These are phyloP conservation scores for Epichloe aotearoae DNA, from an alignment of 2,329 filamentous ascomycete species.

Conservation along the genomic window DNA sequence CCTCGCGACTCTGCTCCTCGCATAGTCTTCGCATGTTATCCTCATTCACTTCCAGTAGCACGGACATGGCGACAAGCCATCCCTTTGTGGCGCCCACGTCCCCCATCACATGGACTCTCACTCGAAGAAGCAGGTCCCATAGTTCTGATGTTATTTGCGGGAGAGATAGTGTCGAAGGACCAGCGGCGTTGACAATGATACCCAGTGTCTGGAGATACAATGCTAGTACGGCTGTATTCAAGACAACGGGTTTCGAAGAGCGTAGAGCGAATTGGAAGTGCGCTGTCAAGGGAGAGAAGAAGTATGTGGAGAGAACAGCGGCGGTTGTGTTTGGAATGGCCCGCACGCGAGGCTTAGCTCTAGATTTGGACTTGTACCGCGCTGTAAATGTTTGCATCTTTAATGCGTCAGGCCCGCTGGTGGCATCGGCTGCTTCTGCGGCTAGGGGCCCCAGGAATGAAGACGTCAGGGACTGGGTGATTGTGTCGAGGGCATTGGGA, in stretches of 20 bases:
- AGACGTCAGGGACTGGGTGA: slow-evolving; percentile 55
- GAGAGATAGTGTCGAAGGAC: slow-evolving; percentile 62
- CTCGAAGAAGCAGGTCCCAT: slow-evolving; percentile 63
- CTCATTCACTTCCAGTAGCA: slow-evolving; percentile 69
- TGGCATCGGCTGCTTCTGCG: slow-evolving; percentile 63
- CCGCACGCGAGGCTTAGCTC: slow-evolving; percentile 29
- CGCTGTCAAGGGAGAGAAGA: slow-evolving; percentile 78
- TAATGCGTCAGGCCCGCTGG: slow-evolving; percentile 67
- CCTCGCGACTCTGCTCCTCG: slow-evolving; percentile 56
- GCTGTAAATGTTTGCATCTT: slow-evolving; percentile 86
- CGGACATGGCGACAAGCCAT: slow-evolving; percentile 65
- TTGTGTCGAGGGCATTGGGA: slow-evolving; percentile 48
- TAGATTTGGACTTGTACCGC: slow-evolving; percentile 21
- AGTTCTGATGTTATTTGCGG: slow-evolving; percentile 73
- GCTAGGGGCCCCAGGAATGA: slow-evolving; percentile 72
- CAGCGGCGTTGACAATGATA: slow-evolving; percentile 69
- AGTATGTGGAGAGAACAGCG: slow-evolving; percentile 56
- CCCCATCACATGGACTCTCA: slow-evolving; percentile 46
- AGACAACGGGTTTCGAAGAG: slow-evolving; percentile 43
- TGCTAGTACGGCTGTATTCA: slow-evolving; percentile 62
- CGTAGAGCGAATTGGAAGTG: slow-evolving; percentile 58
- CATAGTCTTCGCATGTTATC: slow-evolving; percentile 60
- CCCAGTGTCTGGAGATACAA: slow-evolving; percentile 79
- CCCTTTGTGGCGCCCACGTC: slow-evolving; percentile 59
- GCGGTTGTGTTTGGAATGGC: slow-evolving; percentile 67